phyloP scores from a whole-genome alignment of 1,139 yeast genomes.

The Debaryomyces fabryi region DNA sequence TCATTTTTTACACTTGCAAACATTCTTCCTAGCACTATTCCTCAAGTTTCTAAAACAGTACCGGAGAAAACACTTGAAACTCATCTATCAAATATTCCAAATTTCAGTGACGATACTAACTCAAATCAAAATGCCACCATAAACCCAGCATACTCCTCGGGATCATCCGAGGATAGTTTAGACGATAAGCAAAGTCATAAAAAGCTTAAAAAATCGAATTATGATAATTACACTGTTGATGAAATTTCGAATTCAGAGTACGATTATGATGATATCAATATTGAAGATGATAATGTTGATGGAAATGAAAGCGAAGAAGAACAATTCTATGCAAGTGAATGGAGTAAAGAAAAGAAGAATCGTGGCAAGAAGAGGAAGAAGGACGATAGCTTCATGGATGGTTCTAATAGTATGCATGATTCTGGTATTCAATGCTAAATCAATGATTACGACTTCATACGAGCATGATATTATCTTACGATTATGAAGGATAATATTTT shows the following conservation, averaged over 20 bases:
- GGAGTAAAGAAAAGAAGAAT: slow-evolving; percentile 17
- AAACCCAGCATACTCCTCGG: neutral
- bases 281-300: slow-evolving; percentile 23
- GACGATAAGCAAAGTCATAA: neutral
- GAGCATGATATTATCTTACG: neutral
- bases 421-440: slow-evolving; percentile 9
- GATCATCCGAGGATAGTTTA: neutral
- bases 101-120: neutral
- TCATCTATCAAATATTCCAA: slow-evolving; percentile 29
- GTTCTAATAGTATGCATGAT: slow-evolving; percentile 3
- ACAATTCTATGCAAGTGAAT: slow-evolving; percentile 22
- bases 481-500: neutral
- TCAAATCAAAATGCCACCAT: neutral
- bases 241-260: slow-evolving; percentile 15
- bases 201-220: neutral
- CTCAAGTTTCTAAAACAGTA: neutral
- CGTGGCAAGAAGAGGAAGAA: slow-evolving; percentile 8
- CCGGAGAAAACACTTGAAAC: slow-evolving; percentile 18
- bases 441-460: neutral
- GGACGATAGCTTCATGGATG: neutral
- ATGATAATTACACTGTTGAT: neutral
- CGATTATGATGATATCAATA: slow-evolving; percentile 30
- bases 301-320: slow-evolving; percentile 30
- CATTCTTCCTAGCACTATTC: slow-evolving; percentile 26
- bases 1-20: slow-evolving; percentile 26